phyloP scores from a whole-genome alignment of 352 stramenopile genomes.

The Blastocystis sp. region DNA sequence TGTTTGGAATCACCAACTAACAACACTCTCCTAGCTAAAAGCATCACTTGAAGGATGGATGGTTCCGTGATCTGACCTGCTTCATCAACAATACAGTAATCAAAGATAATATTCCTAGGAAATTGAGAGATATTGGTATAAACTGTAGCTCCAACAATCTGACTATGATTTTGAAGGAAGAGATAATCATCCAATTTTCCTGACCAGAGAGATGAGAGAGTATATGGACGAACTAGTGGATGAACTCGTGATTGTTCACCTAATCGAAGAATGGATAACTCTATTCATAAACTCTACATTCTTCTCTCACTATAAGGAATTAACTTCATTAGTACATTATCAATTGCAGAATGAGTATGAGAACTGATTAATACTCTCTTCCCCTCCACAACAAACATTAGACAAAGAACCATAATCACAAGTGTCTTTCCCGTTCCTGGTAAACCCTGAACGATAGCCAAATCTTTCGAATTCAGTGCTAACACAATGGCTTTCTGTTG shows the following conservation, averaged over 20 bases:
- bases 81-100: slow-evolving; percentile 95
- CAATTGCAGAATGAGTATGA: slow-evolving; percentile 55
- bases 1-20: slow-evolving; percentile 95
- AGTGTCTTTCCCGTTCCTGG: slow-evolving; percentile 52
- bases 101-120: slow-evolving; percentile 76
- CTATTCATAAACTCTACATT: neutral
- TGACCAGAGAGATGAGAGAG: neutral
- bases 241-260: slow-evolving; percentile 22
- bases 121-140: slow-evolving; percentile 63
- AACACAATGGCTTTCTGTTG: neutral
- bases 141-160: slow-evolving; percentile 48
- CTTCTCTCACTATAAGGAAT: neutral
- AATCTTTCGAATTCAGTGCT: slow-evolving; percentile 13
- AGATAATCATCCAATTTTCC: slow-evolving; percentile 19
- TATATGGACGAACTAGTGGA: neutral
- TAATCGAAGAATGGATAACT: slow-evolving; percentile 36
- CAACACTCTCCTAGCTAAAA: slow-evolving; percentile 84
- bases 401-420: slow-evolving; percentile 11
- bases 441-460: slow-evolving; percentile 32
- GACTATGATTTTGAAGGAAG: neutral
- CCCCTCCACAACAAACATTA: slow-evolving; percentile 5
- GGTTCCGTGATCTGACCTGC: slow-evolving; percentile 92
- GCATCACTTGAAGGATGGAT: slow-evolving; percentile 81
- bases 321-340: slow-evolving; percentile 54
- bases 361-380: slow-evolving; percentile 44